Percentiles rank a stretch among this genome's conserved stretches.
These are phyloP conservation scores for Begonia loranthoides DNA, from an alignment of 306 rosid genomes.

Conservation along the genomic window DNA sequence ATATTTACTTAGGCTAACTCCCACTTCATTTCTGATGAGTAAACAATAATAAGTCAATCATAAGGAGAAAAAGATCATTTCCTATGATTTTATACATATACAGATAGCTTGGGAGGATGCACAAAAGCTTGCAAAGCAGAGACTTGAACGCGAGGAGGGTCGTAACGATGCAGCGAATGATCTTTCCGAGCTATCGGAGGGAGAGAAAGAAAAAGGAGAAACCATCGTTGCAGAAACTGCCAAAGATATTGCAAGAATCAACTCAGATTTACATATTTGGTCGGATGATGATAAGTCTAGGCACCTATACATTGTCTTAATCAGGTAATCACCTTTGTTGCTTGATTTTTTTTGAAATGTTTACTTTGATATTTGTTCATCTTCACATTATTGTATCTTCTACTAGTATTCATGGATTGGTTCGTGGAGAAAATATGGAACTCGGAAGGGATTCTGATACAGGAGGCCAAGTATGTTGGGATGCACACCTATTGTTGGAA, in stretches of 20 bases:
- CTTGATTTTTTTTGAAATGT: background rate
- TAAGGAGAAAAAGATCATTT: too few relatives aligned
- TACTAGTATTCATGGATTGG: conserved; percentile 59
- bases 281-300: conserved; percentile 34
- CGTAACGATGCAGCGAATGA: conserved; percentile 58
- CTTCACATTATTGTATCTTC: too few relatives aligned
- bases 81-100: background rate
- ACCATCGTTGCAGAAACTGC: conserved; percentile 15
- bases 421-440: conserved; percentile 83
- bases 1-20: background rate
- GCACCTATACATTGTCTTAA: conserved; percentile 52
- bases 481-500: background rate
- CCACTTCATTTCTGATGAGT: too few relatives aligned
- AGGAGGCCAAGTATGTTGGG: conserved; percentile 54
- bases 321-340: conserved; percentile 25
- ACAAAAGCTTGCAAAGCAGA: conserved; percentile 33
- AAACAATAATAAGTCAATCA: too few relatives aligned
- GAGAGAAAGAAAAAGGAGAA: conserved; percentile 57
- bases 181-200: conserved; percentile 65
- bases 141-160: conserved; percentile 49
- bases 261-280: conserved; percentile 41
- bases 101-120: conserved; percentile 64
- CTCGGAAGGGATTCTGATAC: conserved; percentile 85
- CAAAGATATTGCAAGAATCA: conserved; percentile 33
- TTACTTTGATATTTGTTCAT: background rate